phyloP scores from a whole-genome alignment of 2,329 filamentous ascomycete species.

The Tolypocladium tropicale region DNA sequence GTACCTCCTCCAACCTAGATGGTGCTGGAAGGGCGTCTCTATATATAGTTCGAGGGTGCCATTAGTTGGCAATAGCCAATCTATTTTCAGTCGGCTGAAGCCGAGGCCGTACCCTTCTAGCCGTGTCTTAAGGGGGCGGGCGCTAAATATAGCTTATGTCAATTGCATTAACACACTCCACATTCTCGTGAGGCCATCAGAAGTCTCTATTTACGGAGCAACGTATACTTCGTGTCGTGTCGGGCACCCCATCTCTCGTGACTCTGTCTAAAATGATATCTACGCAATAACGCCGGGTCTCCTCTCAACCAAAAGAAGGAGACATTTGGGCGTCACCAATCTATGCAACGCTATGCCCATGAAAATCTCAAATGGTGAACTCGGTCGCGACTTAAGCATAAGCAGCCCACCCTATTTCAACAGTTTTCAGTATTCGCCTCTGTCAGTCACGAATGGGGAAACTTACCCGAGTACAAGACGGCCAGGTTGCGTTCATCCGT shows the following conservation, averaged over 20 bases:
- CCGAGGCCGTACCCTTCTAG: too few species aligned
- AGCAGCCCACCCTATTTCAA: slow-evolving; percentile 30
- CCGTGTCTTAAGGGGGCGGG: too few species aligned
- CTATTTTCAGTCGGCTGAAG: too few species aligned
- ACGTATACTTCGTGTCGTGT: too few species aligned
- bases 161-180: too few species aligned
- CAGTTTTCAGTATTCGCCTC: slow-evolving; percentile 10
- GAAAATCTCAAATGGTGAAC: neutral
- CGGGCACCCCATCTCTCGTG: neutral
- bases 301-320: neutral
- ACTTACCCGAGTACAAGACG: slow-evolving; percentile 70
- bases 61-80: too few species aligned
- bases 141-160: too few species aligned
- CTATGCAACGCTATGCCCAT: neutral
- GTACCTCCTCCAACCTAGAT: too few species aligned
- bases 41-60: too few species aligned
- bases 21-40: too few species aligned
- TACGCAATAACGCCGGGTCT: neutral
- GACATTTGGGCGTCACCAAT: neutral
- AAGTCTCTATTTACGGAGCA: too few species aligned
- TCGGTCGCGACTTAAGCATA: slow-evolving; percentile 24
- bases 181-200: too few species aligned
- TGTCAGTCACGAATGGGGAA: neutral
- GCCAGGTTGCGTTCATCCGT: slow-evolving; percentile 89
- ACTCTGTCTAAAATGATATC: neutral